Evolutionary conservation across 2,329 filamentous ascomycete genomes (phyloP).

Genomic region (Pseudogymnoascus sp.): DNA sequence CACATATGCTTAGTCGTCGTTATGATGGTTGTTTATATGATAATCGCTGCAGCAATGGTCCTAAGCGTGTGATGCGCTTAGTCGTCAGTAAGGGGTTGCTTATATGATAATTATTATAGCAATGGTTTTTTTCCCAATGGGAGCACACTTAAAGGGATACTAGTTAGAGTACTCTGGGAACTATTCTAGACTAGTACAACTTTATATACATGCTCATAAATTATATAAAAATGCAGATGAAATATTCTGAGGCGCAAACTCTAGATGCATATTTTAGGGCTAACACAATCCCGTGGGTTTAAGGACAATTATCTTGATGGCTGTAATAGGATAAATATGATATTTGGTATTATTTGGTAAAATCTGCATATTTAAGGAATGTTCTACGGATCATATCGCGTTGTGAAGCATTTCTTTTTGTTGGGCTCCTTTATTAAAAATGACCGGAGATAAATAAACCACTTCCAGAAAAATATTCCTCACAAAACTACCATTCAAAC

Average conservation of each 20-base stretch:
- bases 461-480: background rate
- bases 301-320: background rate
- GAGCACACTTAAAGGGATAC: background rate
- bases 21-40: background rate
- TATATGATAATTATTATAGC: background rate
- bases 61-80: background rate
- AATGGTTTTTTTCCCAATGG: background rate
- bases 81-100: background rate
- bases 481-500: background rate
- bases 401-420: background rate
- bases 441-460: background rate
- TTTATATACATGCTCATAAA: background rate
- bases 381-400: background rate
- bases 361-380: background rate
- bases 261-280: background rate
- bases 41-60: background rate
- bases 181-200: background rate
- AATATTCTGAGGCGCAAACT: background rate
- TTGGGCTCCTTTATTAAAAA: background rate
- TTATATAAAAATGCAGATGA: background rate
- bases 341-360: background rate
- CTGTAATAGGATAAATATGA: background rate
- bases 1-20: background rate
- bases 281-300: background rate
- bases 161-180: no score